These are phyloP conservation scores for Gossypium davidsonii DNA, from an alignment of 441 rosid genomes.

Conservation along the genomic window DNA sequence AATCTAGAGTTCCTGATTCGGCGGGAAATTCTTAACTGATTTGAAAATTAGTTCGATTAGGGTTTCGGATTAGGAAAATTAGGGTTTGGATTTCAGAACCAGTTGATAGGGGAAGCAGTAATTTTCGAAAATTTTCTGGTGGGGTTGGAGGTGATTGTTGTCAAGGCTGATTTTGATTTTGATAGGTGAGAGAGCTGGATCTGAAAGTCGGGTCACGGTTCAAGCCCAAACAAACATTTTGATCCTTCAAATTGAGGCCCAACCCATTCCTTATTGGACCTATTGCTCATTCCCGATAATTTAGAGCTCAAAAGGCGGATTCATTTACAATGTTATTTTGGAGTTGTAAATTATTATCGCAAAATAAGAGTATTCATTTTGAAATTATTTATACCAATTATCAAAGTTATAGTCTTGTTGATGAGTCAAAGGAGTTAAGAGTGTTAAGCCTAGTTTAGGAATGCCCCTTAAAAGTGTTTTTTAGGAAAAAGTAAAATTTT, in stretches of 20 bases:
- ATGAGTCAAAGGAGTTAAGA: too few relatives aligned
- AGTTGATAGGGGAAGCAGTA: neutral
- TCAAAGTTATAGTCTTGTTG: too few relatives aligned
- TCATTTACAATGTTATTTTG: too few relatives aligned
- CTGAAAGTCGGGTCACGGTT: neutral
- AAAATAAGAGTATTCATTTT: too few relatives aligned
- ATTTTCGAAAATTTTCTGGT: neutral
- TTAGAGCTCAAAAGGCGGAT: too few relatives aligned
- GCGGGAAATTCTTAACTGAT: slow-evolving; percentile 2
- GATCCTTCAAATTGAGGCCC: neutral
- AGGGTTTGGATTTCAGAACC: neutral
- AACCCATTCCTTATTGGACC: neutral
- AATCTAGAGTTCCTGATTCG: slow-evolving; percentile 12
- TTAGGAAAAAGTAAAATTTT: too few relatives aligned
- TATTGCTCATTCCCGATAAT: neutral
- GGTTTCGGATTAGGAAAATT: neutral
- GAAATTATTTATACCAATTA: too few relatives aligned
- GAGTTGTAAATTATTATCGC: too few relatives aligned
- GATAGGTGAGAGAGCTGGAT: neutral
- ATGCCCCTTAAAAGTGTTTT: too few relatives aligned
- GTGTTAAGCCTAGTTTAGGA: too few relatives aligned
- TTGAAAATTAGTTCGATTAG: neutral
- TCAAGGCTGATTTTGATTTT: neutral
- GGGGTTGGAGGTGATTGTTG: too few relatives aligned
- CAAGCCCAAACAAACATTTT: neutral